Evolutionary conservation across 129 eudicot genomes (phyloP), one percentile per base, ranked within the genome.

Genomic region (Tagetes erecta): DNA sequence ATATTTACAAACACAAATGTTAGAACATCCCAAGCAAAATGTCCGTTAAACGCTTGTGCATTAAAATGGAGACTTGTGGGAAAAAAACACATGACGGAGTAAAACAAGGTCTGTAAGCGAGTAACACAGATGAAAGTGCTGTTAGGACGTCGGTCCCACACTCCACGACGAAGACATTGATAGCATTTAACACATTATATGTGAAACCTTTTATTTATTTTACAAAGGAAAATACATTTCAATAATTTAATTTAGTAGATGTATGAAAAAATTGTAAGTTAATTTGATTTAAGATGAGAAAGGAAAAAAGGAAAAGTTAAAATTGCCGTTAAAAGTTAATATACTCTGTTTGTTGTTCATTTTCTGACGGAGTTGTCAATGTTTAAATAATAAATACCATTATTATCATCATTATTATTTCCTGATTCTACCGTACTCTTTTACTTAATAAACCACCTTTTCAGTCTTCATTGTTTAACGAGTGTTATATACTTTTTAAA

Each of bases 331-430:
- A 78, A 78, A 62, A 71, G 77, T 63, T 41, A 71, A 11, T 34
- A 40, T 71, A 51, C 78, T 71, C 67, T 64, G 77, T 71, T 71
- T 71, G 73, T 64, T 71, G 46, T 33, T 51, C 77, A 20, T 30
- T 34, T 65, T 63, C 77, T 63, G 82, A 78, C 82, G 82, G 82
- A 78, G 49, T n/a, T 78, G 73, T 71, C 82, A 71, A 78, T 71
- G 82, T 70, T 70, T 70, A 49, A 69, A 73, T 38, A 53, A 71
- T 37, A 52, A 71, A 68, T 76, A 68, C 52, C 70, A 56, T 67
- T 57, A 76, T 53, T 69, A 52, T 71, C n/a, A 42, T 69, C 39
- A 34, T 13, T 50, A 34, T 47, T 76, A 76, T 67, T 52, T 53
- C 35, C 67, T 52, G 73, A 45, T 37, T 74, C 56, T 10, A 41